A percentile compares a stretch with the other conserved stretches of the same genome.
phyloP scores from a whole-genome alignment of 768 basidiomycete genomes.

The Hygrocybe coccinea region DNA sequence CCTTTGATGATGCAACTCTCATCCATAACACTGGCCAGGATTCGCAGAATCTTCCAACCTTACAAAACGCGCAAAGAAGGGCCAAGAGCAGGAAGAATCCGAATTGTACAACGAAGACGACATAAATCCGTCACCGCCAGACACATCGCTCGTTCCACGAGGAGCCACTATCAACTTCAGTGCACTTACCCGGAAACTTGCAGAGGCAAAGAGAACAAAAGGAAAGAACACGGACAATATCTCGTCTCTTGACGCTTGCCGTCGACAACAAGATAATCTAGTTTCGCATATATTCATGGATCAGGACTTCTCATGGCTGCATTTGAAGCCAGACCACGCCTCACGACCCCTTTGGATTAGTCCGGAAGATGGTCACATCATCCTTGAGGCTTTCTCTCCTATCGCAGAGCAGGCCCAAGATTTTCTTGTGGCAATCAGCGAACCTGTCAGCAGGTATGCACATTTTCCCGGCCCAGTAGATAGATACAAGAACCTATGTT shows the following conservation, averaged over 20 bases:
- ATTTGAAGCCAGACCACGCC: slow-evolving; percentile 85
- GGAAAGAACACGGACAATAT: slow-evolving; percentile 40
- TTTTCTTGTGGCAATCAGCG: slow-evolving; percentile 95
- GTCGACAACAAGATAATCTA: slow-evolving; percentile 67
- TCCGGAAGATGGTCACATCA: slow-evolving; percentile 87
- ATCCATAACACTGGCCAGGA: slow-evolving; percentile 9
- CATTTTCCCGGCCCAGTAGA: slow-evolving; percentile 23
- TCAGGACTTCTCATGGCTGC: slow-evolving; percentile 82
- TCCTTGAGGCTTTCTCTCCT: slow-evolving; percentile 95
- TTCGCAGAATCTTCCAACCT: slow-evolving; percentile 31
- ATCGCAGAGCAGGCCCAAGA: slow-evolving; percentile 98
- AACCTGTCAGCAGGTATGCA: slow-evolving; percentile 95
- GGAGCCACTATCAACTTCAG: slow-evolving; percentile 84
- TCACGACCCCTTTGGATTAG: slow-evolving; percentile 96
- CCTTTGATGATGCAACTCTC: not conserved
- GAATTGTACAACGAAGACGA: slow-evolving; percentile 56
- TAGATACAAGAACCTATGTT: slow-evolving; percentile 23
- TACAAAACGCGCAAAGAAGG: slow-evolving; percentile 42
- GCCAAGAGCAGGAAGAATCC: slow-evolving; percentile 52
- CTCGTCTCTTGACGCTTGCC: slow-evolving; percentile 57
- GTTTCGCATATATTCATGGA: slow-evolving; percentile 81
- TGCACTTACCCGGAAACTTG: slow-evolving; percentile 74
- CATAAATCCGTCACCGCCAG: slow-evolving; percentile 50
- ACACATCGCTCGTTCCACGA: slow-evolving; percentile 54
- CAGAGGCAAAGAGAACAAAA: slow-evolving; percentile 51